Evolutionary conservation across 148 eudicot species (phyloP), one percentile per base, ranked within the genome.

Genomic region (Vaccinium myrtillus): DNA sequence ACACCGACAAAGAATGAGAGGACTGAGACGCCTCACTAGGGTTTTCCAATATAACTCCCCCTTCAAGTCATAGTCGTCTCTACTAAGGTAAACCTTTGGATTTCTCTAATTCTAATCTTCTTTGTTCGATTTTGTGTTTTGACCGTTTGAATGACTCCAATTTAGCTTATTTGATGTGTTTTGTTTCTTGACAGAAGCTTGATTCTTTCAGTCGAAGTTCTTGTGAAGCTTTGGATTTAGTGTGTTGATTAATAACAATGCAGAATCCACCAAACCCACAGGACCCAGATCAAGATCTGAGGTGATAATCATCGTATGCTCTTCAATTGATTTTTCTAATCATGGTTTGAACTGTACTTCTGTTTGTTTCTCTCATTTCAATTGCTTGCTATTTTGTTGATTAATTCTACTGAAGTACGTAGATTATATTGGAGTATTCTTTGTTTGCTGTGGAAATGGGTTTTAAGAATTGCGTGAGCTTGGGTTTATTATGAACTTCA

Each of bases 241-340:
- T 73, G 85, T 46, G 77, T 27, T 77, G 73, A 56, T 43, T 39
- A 14, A 50, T 63, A 53, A 61, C 30, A 48, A 78, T 78, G 86
- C 82, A 77, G 76, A 63, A 78, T 77, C 21, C 78, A 18, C 50
- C 65, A 25, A 53, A 82, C 65, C 84, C 30, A 50, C 63, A 11
- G 54, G 65, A 77, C 46, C 63, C 74, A 61, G 81, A 77, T 84
- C 81, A 65, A 78, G 82, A 84, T 84, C 86, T 9, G 75, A 77
- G 86, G 86, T 84, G 58, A 49, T 9, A 76, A 51, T 82, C 73
- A 15, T 23, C 36, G 1, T 51, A 6, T 83, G 14, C 39, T 51
- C 36, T 46, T 19, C 1, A 56, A 14, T 36, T 54, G 32, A 39
- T 74, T 75, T 6, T 12, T 67, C 6, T 21, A 55, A 15, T 16